Percentiles rank a stretch among this genome's conserved stretches.
phyloP scores from a whole-genome alignment of 2,329 filamentous ascomycete species.

The Colletotrichum sp. region DNA sequence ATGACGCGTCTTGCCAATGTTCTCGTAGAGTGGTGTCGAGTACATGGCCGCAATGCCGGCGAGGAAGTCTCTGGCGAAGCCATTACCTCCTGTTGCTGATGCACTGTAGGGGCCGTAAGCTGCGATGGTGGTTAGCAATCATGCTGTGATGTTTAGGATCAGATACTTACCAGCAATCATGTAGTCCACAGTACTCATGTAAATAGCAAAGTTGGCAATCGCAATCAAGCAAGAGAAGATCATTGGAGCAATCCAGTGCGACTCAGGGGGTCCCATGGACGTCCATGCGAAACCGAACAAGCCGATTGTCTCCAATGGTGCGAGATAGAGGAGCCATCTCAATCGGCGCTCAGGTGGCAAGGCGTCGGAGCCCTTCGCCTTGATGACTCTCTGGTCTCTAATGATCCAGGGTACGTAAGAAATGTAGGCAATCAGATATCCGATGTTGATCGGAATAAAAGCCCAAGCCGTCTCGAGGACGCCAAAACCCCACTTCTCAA shows the following conservation, averaged over 20 bases:
- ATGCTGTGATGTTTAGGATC: not conserved
- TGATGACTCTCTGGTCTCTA: slow-evolving; percentile 33
- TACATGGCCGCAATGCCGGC: slow-evolving; percentile 68
- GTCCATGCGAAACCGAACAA: slow-evolving; percentile 69
- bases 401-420: slow-evolving; percentile 61
- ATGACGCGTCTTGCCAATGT: slow-evolving; percentile 44
- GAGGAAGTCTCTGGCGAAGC: slow-evolving; percentile 68
- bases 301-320: slow-evolving; percentile 63
- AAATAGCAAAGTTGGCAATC: slow-evolving; percentile 67
- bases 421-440: slow-evolving; percentile 65
- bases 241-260: slow-evolving; percentile 68
- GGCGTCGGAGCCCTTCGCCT: slow-evolving; percentile 47
- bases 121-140: slow-evolving; percentile 22
- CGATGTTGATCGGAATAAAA: slow-evolving; percentile 35
- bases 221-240: slow-evolving; percentile 65
- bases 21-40: slow-evolving; percentile 59
- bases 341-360: slow-evolving; percentile 59
- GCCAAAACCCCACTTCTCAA: slow-evolving; percentile 63
- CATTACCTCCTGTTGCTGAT: slow-evolving; percentile 71
- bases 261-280: slow-evolving; percentile 52
- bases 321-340: slow-evolving; percentile 65
- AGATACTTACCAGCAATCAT: slow-evolving; percentile 67
- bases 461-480: slow-evolving; percentile 28
- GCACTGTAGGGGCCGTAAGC: slow-evolving; percentile 71
- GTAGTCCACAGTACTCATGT: slow-evolving; percentile 72